Evolutionary conservation across 345 rosid species (phyloP).

Genomic region (Rhizophora apiculata): DNA sequence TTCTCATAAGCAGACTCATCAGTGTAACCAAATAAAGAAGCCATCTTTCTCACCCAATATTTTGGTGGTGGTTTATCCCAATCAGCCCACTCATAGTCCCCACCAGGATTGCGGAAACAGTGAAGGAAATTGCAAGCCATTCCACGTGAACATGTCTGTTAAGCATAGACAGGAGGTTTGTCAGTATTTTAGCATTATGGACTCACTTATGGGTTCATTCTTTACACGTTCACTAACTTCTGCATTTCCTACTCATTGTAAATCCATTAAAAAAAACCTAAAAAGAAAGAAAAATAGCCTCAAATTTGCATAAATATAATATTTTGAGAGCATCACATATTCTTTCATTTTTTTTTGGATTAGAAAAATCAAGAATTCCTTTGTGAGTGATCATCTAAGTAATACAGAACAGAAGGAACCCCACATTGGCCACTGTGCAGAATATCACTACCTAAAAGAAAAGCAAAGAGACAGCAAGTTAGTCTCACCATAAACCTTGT

Average conservation of each 20-base stretch:
- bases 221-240: no score
- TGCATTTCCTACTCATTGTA: no score
- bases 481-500: constrained; percentile 65
- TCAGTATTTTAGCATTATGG: background rate
- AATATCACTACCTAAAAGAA: background rate
- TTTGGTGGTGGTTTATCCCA: constrained; percentile 89
- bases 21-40: constrained; percentile 72
- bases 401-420: background rate
- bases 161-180: constrained; percentile 6
- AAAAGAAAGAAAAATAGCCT: no score
- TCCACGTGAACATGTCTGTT: constrained; percentile 93
- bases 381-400: background rate
- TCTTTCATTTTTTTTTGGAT: background rate
- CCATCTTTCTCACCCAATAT: constrained; percentile 82
- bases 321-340: background rate
- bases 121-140: constrained; percentile 91
- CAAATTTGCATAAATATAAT: background rate
- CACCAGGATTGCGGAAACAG: constrained; percentile 96
- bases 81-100: constrained; percentile 99
- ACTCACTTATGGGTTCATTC: no score
- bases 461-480: constrained; percentile 3
- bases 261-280: no score
- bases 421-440: background rate
- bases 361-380: background rate
- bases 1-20: constrained; percentile 40